Base-by-base conservation (phyloP, 306 rosid species). In the barrel medic (Medicago truncatula) region DNA sequence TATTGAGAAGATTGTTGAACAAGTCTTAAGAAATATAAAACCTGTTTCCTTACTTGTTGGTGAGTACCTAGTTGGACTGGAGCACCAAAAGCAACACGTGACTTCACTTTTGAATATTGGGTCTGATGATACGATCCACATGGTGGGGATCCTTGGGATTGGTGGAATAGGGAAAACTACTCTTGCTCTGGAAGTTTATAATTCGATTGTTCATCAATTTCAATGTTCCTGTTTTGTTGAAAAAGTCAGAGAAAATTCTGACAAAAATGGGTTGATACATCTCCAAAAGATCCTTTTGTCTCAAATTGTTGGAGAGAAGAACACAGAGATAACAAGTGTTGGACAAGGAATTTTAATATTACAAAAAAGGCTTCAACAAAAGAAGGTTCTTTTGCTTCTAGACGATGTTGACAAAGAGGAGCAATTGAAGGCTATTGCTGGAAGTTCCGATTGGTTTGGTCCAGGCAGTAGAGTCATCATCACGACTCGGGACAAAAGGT, bases 391-490 rank as follows among this genome's bases (percentile, higher is more conserved):
- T 52, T 20, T 84, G 21, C 15, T 84, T 59, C 57, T 84, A 12
- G 87, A 80, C 7, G 77, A 80, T 67, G 82, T 84, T 58, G 64
- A 80, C 43, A 20, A 60, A 0, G 2, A 10, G 1, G n/a, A 76
- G 4, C 84, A 84, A 5, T 71, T 80, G 50, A 1, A 67, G 1
- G 62, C 47, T 6, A 9, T 76, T 15, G 74, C 9, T 10, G 87
- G 84, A 58, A 12, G 7, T 3, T 0, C 6, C 7, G 63, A 71
- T 40, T 76, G 87, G 87, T 84, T 84, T 60, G 77, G 84, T 40
- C 16, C 0, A 14, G 82, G 79, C 0, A 83, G 87, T 15, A 71
- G 76, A 64, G 46, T 76, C 49, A 76, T 83, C 28, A 66, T 83
- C 15, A 83, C 83, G 0, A 83, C 86, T 4, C 44, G 80, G 17